phyloP scores from a whole-genome alignment of 371 early-diverging fungal species.

The Mucor indicus region DNA sequence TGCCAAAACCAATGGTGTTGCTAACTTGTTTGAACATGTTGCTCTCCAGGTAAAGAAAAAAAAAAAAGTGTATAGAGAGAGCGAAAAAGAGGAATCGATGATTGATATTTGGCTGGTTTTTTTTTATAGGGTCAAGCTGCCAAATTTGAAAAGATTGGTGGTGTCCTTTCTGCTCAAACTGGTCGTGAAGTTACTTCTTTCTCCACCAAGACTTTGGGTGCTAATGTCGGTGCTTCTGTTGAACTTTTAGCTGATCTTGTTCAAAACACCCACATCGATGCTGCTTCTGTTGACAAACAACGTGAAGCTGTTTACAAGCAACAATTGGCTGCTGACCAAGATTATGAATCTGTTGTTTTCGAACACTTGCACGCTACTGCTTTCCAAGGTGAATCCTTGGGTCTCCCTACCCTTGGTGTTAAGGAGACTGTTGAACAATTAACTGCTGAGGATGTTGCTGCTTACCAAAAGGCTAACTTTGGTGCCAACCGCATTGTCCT shows the following conservation, averaged over 20 bases:
- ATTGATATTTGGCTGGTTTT: neutral
- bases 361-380: constrained; percentile 94
- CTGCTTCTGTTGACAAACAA: constrained; percentile 81
- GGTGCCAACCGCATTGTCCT: constrained; percentile 91
- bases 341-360: constrained; percentile 82
- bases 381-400: constrained; percentile 86
- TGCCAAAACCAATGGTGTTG: constrained; percentile 78
- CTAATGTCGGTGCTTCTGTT: constrained; percentile 77
- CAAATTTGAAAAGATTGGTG: constrained; percentile 86
- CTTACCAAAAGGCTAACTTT: constrained; percentile 86
- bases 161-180: constrained; percentile 91
- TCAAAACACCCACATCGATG: constrained; percentile 86
- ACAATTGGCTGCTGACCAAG: constrained; percentile 86
- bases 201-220: constrained; percentile 83
- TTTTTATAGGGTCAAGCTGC: constrained; percentile 63
- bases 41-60: constrained; percentile 80
- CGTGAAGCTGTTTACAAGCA: constrained; percentile 89
- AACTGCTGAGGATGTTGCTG: constrained; percentile 72
- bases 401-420: constrained; percentile 88
- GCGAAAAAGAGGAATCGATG: neutral
- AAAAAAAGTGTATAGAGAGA: neutral
- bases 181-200: constrained; percentile 95
- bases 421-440: constrained; percentile 83
- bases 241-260: constrained; percentile 89
- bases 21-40: constrained; percentile 96